These are phyloP conservation scores for Xylona heveae DNA, from an alignment of 495 filamentous ascomycete genomes.

Conservation along the genomic window DNA sequence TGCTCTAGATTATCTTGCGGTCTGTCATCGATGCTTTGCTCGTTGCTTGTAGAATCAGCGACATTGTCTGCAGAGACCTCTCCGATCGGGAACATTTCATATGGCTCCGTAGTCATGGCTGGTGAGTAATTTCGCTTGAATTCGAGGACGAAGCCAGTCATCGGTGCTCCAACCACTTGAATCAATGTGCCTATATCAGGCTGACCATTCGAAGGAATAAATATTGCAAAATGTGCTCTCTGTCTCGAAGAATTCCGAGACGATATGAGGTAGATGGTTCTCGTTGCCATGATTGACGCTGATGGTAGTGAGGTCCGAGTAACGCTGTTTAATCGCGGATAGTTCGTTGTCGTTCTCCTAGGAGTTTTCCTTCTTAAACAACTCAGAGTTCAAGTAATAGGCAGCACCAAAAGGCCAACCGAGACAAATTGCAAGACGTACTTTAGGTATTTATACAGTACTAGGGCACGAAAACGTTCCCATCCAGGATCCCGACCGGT, in stretches of 20 bases:
- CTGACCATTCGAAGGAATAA: constrained; percentile 11
- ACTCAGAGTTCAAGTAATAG: no score
- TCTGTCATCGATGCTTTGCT: constrained; percentile 7
- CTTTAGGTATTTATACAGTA: no score
- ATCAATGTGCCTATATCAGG: constrained; percentile 12
- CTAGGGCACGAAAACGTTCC: no score
- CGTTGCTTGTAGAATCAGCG: constrained; percentile 7
- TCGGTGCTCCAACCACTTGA: constrained; percentile 15
- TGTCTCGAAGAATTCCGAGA: constrained; percentile 10
- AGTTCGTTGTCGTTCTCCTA: no score
- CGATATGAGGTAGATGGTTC: constrained; percentile 13
- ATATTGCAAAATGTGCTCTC: constrained; percentile 17
- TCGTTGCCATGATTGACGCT: no score
- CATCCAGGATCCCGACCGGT: no score
- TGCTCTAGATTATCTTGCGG: constrained; percentile 14
- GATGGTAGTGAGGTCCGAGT: no score
- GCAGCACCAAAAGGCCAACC: no score
- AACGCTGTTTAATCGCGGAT: no score
- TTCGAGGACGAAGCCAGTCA: constrained; percentile 14
- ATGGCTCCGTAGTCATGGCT: constrained; percentile 2
- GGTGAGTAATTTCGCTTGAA: constrained; percentile 13
- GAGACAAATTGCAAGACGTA: no score
- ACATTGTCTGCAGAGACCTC: constrained; percentile 10
- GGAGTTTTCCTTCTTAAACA: no score
- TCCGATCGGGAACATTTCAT: constrained; percentile 10